Evolutionary conservation across 805 yeast species (phyloP).

Genomic region (Scheffersomyces coipomensis): DNA sequence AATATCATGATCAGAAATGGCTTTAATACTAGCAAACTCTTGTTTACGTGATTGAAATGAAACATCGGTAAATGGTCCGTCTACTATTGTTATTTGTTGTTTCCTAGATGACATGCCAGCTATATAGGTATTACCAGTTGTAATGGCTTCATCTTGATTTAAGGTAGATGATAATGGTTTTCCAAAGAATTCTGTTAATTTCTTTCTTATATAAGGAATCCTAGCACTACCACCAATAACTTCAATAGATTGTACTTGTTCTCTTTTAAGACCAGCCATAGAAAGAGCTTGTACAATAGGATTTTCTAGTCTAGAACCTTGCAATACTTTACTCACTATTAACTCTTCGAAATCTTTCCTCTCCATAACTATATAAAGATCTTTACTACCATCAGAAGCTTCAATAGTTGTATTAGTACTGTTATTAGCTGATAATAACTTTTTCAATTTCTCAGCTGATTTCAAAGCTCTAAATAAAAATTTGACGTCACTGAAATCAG

Average conservation of each 20-base stretch:
- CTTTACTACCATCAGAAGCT: conserved; percentile 96
- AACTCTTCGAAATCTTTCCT: conserved; percentile 93
- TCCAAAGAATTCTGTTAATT: conserved; percentile 75
- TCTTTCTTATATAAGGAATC: conserved; percentile 88
- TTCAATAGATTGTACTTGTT: conserved; percentile 86
- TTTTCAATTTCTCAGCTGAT: conserved; percentile 92
- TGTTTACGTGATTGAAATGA: no score
- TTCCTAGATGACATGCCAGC: no score
- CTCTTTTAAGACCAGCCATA: conserved; percentile 69
- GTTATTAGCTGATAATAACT: conserved; percentile 93
- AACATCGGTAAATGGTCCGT: no score
- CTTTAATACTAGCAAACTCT: no score
- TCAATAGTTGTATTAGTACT: conserved; percentile 93
- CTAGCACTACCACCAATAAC: conserved; percentile 98
- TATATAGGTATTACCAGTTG: conserved; percentile 99
- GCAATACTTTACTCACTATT: no score
- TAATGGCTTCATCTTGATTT: conserved; percentile 99
- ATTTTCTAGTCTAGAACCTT: conserved; percentile 66
- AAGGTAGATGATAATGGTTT: conserved; percentile 88
- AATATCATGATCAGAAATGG: no score
- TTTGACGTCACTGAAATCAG: conserved; percentile 88
- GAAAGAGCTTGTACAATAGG: conserved; percentile 83
- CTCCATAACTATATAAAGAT: conserved; percentile 82
- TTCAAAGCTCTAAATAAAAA: conserved; percentile 87
- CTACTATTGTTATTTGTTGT: no score